Base-by-base conservation (phyloP, 1,284 basidiomycete species). In the Leccinum solheimii region DNA sequence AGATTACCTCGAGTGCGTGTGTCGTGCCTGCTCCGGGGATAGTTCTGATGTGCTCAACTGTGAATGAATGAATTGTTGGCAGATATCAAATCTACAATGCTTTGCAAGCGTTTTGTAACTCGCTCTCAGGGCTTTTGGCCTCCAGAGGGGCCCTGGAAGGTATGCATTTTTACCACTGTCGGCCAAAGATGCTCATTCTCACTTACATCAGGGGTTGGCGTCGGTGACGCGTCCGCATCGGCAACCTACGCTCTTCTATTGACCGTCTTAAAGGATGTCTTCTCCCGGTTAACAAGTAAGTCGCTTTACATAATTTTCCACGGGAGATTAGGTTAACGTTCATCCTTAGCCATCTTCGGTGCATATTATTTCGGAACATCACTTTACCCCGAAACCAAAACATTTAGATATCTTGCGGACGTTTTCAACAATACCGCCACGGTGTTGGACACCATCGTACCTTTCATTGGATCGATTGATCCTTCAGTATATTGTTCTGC, bases 71-170 rank as follows among this genome's bases (percentile, higher is more conserved):
- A 21, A 4, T 30, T n/a, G 34, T 23, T 57, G 52, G 43, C 57
- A 72, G 85, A 61, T 88, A 88, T 68, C 87, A 89, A 68, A 76
- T 85, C 14, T 80, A 83, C 66, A 89, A 90, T 64, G 85, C 85
- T 0, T 61, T 87, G 2, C 88, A 89, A 73, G 85, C 86, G 3
- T 88, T 88, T 66, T 88, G 86, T 68, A 88, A 84, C 66, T 87
- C 87, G 0, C 73, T 90, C 1, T 83, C 86, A 0, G 79, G 84
- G 0, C 74, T 90, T 34, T 71, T 89, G 23, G 84, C 88, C 2
- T 88, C 87, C 5, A 77, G 87, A 64, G 87, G 87, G n/a, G 81
- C 86, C 3, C 75, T 90, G 13, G 84, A 89, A 80, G 87, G 87
- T 86, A 59, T 48, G 86, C 84, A 59, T 43, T 49, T n/a, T 27